Conservation (phyloP, 1,284 basidiomycete species). For the Baeospora myosura region DNA sequence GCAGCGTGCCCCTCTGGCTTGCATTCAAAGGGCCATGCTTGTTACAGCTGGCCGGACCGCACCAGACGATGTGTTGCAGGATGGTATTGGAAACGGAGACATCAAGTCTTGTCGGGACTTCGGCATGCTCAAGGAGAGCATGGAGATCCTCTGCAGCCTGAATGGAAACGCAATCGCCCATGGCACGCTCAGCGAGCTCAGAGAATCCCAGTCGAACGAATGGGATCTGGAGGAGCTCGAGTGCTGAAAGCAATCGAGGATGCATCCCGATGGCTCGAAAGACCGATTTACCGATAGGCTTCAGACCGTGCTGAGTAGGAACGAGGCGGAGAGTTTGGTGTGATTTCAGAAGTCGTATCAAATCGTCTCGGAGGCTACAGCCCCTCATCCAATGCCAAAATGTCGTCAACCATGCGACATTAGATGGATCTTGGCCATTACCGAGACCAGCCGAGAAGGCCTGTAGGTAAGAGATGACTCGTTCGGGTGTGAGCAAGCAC, state of each 20-base stretch:
- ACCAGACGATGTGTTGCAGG: constrained; percentile 1
- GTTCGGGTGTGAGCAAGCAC: not conserved
- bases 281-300: not conserved
- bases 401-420: not conserved
- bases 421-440: too few relatives aligned
- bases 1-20: not conserved
- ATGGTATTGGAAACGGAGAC: not conserved
- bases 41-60: too few relatives aligned
- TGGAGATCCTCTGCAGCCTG: not conserved
- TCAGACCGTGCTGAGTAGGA: not conserved
- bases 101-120: not conserved
- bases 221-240: constrained; percentile 6
- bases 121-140: not conserved
- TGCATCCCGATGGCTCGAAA: not conserved
- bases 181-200: not conserved
- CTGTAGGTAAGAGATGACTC: not conserved
- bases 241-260: not conserved
- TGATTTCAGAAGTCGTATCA: not conserved
- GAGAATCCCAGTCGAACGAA: constrained; percentile 2
- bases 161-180: not conserved
- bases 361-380: not conserved
- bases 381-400: constrained; percentile 2
- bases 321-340: not conserved
- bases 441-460: too few relatives aligned
- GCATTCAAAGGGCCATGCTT: constrained; percentile 2